Evolutionary conservation across 441 rosid species (phyloP).

Genomic region (Viola pubescens): DNA sequence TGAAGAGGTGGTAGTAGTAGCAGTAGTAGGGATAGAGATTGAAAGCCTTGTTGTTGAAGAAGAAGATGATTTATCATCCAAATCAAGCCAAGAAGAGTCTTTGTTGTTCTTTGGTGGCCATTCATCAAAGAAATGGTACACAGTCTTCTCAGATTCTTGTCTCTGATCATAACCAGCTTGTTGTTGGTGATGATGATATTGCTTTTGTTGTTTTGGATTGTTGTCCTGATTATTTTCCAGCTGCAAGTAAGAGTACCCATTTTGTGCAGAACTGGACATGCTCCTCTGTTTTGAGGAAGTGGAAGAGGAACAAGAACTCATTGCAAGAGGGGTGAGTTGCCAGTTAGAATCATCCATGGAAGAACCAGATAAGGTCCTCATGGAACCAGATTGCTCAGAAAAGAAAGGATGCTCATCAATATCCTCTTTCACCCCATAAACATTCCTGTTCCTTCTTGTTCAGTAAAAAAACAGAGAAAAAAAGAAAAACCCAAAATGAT

Average conservation of each 20-base stretch:
- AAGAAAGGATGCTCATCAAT: constrained; percentile 66
- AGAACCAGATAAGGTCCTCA: constrained; percentile 53
- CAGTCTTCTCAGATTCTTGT: constrained; percentile 51
- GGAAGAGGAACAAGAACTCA: constrained; percentile 44
- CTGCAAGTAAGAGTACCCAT: constrained; percentile 56
- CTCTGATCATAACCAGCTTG: constrained; percentile 25
- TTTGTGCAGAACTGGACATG: constrained; percentile 26
- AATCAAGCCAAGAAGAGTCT: constrained; percentile 43
- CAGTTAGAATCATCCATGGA: constrained; percentile 56
- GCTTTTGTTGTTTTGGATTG: constrained; percentile 30
- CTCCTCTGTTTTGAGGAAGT: constrained; percentile 51
- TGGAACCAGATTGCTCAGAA: constrained; percentile 54
- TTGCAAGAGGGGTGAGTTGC: constrained; percentile 57
- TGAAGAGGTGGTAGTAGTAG: constrained; percentile 8
- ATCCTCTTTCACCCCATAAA: constrained; percentile 51
- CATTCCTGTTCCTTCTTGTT: constrained; percentile 37
- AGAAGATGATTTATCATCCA: constrained; percentile 53
- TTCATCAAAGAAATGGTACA: constrained; percentile 85
- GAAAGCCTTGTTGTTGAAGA: constrained; percentile 55
- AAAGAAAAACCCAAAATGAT: background rate
- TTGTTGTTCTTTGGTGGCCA: constrained; percentile 63
- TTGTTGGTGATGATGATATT: constrained; percentile 22
- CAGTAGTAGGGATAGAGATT: constrained; percentile 45
- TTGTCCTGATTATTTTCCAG: constrained; percentile 34
- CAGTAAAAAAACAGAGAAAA: constrained; percentile 12